Evolutionary conservation across 306 rosid genomes (phyloP).

Genomic region (Mimosa bimucronata): DNA sequence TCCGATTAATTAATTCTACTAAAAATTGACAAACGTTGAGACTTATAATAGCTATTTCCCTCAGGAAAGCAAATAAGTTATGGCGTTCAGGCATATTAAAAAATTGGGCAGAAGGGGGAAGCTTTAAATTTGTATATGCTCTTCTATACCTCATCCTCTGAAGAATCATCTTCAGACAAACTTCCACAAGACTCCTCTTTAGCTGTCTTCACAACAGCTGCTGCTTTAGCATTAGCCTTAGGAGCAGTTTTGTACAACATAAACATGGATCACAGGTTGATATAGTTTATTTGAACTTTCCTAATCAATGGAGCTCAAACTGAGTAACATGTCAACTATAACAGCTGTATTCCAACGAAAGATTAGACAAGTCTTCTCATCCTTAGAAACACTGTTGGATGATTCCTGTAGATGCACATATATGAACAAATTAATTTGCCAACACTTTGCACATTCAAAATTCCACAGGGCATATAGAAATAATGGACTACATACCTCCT

Average conservation of each 20-base stretch:
- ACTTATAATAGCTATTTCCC: neutral
- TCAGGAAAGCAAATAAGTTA: too few species aligned
- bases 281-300: neutral
- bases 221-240: conserved; percentile 36
- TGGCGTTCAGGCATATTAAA: neutral
- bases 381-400: conserved; percentile 8
- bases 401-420: conserved; percentile 14
- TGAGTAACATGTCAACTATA: neutral
- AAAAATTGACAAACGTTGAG: neutral
- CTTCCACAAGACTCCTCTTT: conserved; percentile 41
- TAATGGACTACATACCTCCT: conserved; percentile 30
- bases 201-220: conserved; percentile 31
- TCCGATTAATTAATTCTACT: neutral
- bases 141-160: conserved; percentile 44
- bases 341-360: neutral
- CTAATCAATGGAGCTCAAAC: neutral
- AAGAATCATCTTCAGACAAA: conserved; percentile 48
- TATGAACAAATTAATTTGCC: neutral
- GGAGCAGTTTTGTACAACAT: conserved; percentile 32
- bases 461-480: neutral
- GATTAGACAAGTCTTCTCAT: neutral
- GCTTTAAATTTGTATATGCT: neutral
- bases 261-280: neutral
- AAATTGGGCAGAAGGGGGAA: neutral
- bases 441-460: neutral